These are phyloP conservation scores for Erodium maritimum DNA, from an alignment of 345 rosid species.

Conservation along the genomic window DNA sequence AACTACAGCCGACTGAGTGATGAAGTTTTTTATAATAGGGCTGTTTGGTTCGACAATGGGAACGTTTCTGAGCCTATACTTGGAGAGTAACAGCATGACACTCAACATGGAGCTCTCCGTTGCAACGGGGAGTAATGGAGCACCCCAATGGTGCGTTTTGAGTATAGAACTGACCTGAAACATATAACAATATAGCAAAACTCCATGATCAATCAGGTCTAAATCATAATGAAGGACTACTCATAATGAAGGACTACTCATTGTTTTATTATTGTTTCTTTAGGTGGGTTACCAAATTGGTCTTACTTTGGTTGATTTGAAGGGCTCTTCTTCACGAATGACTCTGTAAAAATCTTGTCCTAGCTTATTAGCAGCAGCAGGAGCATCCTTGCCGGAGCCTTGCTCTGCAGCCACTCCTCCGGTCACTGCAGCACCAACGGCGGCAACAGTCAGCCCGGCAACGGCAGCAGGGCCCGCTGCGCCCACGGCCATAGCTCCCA, in stretches of 20 bases:
- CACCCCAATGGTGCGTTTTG: slow-evolving; percentile 63
- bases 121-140: slow-evolving; percentile 74
- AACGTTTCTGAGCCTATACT: slow-evolving; percentile 66
- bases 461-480: slow-evolving; percentile 58
- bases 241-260: no score
- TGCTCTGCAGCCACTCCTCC: slow-evolving; percentile 65
- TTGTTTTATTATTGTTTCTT: no score
- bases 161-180: slow-evolving; percentile 60
- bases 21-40: slow-evolving; percentile 61
- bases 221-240: background rate
- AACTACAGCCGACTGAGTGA: slow-evolving; percentile 77
- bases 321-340: slow-evolving; percentile 76
- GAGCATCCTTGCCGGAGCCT: slow-evolving; percentile 50
- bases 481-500: slow-evolving; percentile 68
- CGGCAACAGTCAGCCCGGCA: slow-evolving; percentile 62
- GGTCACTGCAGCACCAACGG: slow-evolving; percentile 75
- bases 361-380: slow-evolving; percentile 52
- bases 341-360: slow-evolving; percentile 71
- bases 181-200: background rate
- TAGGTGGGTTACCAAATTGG: background rate
- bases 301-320: slow-evolving; percentile 67
- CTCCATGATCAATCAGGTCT: background rate
- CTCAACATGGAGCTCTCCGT: slow-evolving; percentile 75
- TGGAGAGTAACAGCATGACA: slow-evolving; percentile 63
- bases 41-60: slow-evolving; percentile 62